Percentiles rank a stretch among this genome's conserved stretches.
Evolutionary conservation across 2,329 filamentous ascomycete species (phyloP).

Genomic region (Apiospora aurea): DNA sequence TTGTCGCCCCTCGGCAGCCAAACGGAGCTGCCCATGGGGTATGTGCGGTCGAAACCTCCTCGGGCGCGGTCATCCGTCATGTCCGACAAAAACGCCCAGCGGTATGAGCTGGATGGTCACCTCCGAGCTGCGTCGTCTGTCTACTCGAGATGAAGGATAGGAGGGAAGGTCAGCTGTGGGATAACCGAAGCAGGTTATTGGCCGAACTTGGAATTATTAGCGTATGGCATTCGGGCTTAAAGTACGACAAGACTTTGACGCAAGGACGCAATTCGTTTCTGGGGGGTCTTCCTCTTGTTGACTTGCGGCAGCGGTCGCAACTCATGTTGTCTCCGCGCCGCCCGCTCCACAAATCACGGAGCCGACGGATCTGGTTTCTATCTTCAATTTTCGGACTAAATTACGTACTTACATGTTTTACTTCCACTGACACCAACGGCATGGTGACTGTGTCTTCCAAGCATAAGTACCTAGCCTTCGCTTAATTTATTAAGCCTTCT

Average conservation of each 20-base stretch:
- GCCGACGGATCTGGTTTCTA: not conserved
- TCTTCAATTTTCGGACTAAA: not conserved
- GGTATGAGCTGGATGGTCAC: not conserved
- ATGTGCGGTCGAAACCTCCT: not conserved
- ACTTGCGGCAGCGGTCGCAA: not conserved
- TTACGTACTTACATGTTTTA: not conserved
- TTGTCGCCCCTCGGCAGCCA: not conserved
- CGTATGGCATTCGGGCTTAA: too few relatives aligned
- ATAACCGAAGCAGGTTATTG: not conserved
- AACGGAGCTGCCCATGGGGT: not conserved
- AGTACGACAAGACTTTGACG: not conserved
- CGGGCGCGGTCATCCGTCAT: not conserved
- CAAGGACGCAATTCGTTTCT: not conserved
- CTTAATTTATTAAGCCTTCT: not conserved
- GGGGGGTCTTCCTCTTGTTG: not conserved
- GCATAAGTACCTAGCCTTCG: too few relatives aligned
- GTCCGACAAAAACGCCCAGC: not conserved
- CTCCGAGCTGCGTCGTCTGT: not conserved
- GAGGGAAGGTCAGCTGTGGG: not conserved
- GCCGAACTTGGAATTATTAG: not conserved
- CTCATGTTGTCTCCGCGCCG: not conserved
- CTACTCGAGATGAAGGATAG: not conserved
- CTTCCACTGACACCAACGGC: not conserved
- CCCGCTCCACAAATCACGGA: constrained; percentile 3
- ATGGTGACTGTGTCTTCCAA: not conserved